Evolutionary conservation across 176 grass and related monocot species (phyloP), one percentile per base, ranked within the genome.

Genomic region (Aegilops tauschii): DNA sequence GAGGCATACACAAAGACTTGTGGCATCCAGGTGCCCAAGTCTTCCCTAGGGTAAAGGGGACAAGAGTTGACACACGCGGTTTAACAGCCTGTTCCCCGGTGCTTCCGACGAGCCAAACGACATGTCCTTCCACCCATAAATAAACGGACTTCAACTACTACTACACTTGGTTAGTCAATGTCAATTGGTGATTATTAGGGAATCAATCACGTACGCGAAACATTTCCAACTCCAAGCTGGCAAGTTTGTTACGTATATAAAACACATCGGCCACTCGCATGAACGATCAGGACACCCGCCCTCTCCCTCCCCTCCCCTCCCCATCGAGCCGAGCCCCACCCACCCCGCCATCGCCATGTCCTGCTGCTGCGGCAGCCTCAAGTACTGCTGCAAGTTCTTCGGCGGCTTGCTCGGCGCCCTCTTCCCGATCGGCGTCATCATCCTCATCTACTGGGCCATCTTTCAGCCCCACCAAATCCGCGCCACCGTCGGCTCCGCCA

Each of bases 381-480:
- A 18, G 20, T 61, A 16, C 67, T 16, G 36, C 35, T 18, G 36
- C 34, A 5, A 1, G 44, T 34, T 13, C 69, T 44, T 37, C 35
- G 18, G 34, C 67, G 34, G 34, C 34, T 9, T 69, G 67, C 35
- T 69, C 68, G 12, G 16, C 25, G 1, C 18, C 73, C n/a, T 94
- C 73, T 0, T 86, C 44, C 23, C 42, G 45, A 8, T 78, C 54
- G 20, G 39, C 9, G 0, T 75, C 61, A 12, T 85, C 23, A 2
- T 92, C 27, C 80, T 90, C 27, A 69, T 90, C 66, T 93, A 84
- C 80, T 90, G 90, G 71, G 78, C 73, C 28, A 75, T 95, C 52
- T 92, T 80, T 67, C 85, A 90, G 87, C 78, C 90, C 31, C 77
- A 88, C 92, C 37, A 97, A 14, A 75, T 93, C 79, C 25, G 20